Evolutionary conservation across 441 rosid species (phyloP).

Genomic region (Monsonia emarginata): DNA sequence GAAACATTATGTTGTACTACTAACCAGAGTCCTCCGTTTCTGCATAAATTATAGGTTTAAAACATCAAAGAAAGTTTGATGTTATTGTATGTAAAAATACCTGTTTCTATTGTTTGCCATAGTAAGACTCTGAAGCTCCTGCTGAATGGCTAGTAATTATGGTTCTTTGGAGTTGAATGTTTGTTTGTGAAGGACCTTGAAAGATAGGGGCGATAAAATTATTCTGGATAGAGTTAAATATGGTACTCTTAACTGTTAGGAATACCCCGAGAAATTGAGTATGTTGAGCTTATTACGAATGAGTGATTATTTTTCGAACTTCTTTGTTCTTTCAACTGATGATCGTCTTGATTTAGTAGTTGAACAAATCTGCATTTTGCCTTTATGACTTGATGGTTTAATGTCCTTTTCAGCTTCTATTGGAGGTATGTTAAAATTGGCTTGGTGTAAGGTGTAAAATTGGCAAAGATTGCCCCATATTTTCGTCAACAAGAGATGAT

Average conservation of each 20-base stretch:
- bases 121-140: background rate
- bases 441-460: background rate
- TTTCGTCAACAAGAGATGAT: background rate
- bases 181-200: background rate
- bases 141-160: background rate
- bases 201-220: background rate
- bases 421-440: background rate
- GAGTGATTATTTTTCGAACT: too few species aligned
- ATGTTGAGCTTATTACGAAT: background rate
- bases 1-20: too few species aligned
- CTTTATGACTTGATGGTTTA: background rate
- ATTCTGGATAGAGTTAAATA: background rate
- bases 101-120: background rate
- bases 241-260: background rate
- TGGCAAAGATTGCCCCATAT: background rate
- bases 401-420: background rate
- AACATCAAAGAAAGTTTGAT: too few species aligned
- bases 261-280: background rate
- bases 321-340: background rate
- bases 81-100: background rate
- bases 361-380: background rate
- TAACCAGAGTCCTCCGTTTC: too few species aligned
- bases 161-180: background rate
- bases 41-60: too few species aligned
- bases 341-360: background rate